phyloP scores from a whole-genome alignment of 768 basidiomycete genomes.

The Mycena indigotica region DNA sequence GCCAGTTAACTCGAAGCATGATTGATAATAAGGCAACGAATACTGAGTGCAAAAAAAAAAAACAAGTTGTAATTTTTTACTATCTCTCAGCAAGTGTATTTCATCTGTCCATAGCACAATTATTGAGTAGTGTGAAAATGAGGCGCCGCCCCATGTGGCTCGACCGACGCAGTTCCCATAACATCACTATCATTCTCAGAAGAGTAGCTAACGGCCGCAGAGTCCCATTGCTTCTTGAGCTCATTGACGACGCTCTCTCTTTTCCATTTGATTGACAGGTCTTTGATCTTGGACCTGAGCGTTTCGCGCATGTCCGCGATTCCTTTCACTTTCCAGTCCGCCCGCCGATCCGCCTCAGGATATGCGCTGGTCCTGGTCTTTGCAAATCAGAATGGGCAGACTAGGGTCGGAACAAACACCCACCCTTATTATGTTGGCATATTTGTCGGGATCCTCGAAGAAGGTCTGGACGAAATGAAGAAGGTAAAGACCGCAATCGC shows the following conservation, averaged over 20 bases:
- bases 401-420: slow-evolving; percentile 11
- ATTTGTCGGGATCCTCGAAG: slow-evolving; percentile 59
- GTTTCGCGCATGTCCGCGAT: slow-evolving; percentile 50
- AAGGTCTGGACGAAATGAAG: slow-evolving; percentile 85
- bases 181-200: too few relatives aligned
- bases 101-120: too few relatives aligned
- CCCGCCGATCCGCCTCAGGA: slow-evolving; percentile 40
- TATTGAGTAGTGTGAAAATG: too few relatives aligned
- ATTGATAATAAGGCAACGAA: too few relatives aligned
- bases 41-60: too few relatives aligned
- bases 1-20: too few relatives aligned
- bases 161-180: too few relatives aligned
- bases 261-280: slow-evolving; percentile 59
- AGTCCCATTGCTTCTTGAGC: slow-evolving; percentile 40
- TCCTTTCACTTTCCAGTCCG: slow-evolving; percentile 55
- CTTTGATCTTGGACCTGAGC: slow-evolving; percentile 42
- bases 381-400: not conserved
- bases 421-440: slow-evolving; percentile 54
- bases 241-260: slow-evolving; percentile 42
- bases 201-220: slow-evolving; percentile 31
- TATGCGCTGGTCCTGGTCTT: slow-evolving; percentile 5
- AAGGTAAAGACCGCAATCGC: slow-evolving; percentile 92
- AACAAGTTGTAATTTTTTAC: too few relatives aligned
- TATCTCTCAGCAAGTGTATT: too few relatives aligned
- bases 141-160: too few relatives aligned